Percentiles rank a stretch among this genome's conserved stretches.
Evolutionary conservation across 768 basidiomycete species (phyloP).

Genomic region (Solioccasus polychromus): DNA sequence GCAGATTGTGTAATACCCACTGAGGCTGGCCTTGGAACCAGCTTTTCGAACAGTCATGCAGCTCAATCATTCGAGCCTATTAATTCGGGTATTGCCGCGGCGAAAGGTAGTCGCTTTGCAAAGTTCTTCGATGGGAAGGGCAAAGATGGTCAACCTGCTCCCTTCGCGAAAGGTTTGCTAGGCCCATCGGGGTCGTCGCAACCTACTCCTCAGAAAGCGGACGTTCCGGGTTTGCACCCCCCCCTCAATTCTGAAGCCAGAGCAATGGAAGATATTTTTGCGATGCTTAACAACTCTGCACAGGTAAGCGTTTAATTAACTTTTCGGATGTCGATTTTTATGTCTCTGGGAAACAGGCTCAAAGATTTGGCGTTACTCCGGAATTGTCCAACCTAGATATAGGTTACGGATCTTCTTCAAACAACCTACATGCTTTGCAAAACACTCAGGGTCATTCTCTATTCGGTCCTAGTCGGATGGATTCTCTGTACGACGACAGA

Average conservation of each 20-base stretch:
- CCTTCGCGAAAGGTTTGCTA: slow-evolving; percentile 38
- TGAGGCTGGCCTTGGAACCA: slow-evolving; percentile 17
- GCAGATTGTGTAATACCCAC: slow-evolving; percentile 18
- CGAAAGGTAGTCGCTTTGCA: slow-evolving; percentile 80
- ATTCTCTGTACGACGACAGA: slow-evolving; percentile 73
- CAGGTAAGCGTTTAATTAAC: slow-evolving; percentile 48
- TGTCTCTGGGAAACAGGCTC: slow-evolving; percentile 22
- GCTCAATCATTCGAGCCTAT: slow-evolving; percentile 27
- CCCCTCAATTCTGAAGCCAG: slow-evolving; percentile 48
- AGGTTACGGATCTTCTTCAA: slow-evolving; percentile 21
- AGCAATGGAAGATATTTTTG: slow-evolving; percentile 77
- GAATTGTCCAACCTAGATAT: slow-evolving; percentile 25
- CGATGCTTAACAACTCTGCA: slow-evolving; percentile 74
- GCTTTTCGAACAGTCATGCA: slow-evolving; percentile 13
- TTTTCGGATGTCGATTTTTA: slow-evolving; percentile 2
- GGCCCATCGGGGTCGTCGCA: slow-evolving; percentile 44
- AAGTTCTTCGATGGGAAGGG: slow-evolving; percentile 83
- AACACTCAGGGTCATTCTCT: slow-evolving; percentile 41
- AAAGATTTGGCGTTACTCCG: slow-evolving; percentile 23
- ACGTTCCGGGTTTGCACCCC: slow-evolving; percentile 34
- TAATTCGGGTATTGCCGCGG: slow-evolving; percentile 46
- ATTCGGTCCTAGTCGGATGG: slow-evolving; percentile 48
- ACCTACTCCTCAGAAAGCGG: slow-evolving; percentile 47
- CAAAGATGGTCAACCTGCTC: slow-evolving; percentile 38
- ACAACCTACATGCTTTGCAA: slow-evolving; percentile 38